Evolutionary conservation across 148 eudicot species (phyloP).

Genomic region (Euryodendron excelsum): DNA sequence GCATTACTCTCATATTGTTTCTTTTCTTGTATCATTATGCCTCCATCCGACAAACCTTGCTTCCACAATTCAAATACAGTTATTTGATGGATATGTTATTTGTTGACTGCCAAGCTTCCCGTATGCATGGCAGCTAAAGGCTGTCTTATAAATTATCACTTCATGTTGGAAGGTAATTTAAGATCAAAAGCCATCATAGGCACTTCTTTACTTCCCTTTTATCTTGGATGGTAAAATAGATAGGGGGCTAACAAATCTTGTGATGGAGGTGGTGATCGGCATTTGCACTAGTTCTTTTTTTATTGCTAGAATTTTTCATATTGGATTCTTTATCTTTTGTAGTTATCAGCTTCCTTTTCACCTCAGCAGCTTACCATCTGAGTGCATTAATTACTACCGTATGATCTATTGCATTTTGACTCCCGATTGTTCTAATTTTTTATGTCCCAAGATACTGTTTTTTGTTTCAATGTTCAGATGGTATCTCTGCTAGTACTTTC

Average conservation of each 20-base stretch:
- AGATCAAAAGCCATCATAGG: background rate
- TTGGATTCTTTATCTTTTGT: background rate
- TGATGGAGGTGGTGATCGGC: too few relatives aligned
- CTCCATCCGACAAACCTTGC: too few relatives aligned
- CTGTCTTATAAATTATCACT: background rate
- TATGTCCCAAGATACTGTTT: background rate
- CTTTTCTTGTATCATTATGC: too few relatives aligned
- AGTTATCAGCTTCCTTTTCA: background rate
- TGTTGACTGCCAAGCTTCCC: background rate
- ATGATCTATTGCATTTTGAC: background rate
- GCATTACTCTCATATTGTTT: too few relatives aligned
- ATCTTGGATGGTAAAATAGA: too few relatives aligned
- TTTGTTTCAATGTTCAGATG: slow-evolving; percentile 28
- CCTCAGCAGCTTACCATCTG: background rate
- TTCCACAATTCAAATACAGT: too few relatives aligned
- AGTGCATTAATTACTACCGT: background rate
- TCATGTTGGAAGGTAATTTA: background rate
- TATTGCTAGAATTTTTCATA: background rate
- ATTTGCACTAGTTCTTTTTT: background rate
- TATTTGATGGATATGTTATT: background rate
- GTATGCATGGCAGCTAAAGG: background rate
- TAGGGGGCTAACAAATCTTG: too few relatives aligned
- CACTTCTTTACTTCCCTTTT: too few relatives aligned
- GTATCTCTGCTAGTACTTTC: slow-evolving; percentile 27
- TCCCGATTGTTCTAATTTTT: background rate